These are phyloP conservation scores for Nepenthes mirabilis DNA, from an alignment of 148 eudicot species.

Conservation along the genomic window DNA sequence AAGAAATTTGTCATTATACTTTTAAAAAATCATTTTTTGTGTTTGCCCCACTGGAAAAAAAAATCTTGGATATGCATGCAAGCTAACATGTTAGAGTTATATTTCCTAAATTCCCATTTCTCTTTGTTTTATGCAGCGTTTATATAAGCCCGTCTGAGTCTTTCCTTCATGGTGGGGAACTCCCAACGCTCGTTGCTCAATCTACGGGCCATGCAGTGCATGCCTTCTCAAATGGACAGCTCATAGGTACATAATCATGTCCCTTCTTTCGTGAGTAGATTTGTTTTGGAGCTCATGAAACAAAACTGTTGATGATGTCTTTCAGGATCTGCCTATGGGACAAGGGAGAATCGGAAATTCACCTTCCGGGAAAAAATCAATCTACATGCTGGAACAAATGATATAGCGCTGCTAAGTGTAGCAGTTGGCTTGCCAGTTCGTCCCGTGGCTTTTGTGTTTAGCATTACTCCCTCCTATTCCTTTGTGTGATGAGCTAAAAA, in stretches of 20 bases:
- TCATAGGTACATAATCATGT: conserved; percentile 37
- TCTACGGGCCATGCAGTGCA: conserved; percentile 86
- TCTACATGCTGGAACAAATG: conserved; percentile 55
- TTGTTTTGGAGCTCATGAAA: no score
- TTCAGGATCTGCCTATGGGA: conserved; percentile 75
- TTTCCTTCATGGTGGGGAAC: conserved; percentile 55
- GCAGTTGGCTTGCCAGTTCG: conserved; percentile 90
- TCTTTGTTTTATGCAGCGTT: conserved; percentile 34
- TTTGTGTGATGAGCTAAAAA: no score
- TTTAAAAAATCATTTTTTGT: no score
- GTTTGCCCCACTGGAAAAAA: no score
- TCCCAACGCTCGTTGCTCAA: conserved; percentile 61
- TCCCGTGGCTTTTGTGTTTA: background rate
- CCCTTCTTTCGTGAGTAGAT: background rate
- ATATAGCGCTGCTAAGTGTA: conserved; percentile 66
- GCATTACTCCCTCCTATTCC: no score
- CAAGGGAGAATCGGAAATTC: conserved; percentile 49
- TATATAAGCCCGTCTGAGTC: conserved; percentile 67
- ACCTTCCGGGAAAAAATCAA: conserved; percentile 39
- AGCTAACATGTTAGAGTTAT: no score
- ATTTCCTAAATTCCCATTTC: background rate
- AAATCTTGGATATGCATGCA: no score
- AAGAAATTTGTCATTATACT: no score
- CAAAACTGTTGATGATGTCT: background rate
- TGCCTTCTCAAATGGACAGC: conserved; percentile 73